Evolutionary conservation across 257 asterid species (phyloP).

Genomic region (Forsythia viridissima): DNA sequence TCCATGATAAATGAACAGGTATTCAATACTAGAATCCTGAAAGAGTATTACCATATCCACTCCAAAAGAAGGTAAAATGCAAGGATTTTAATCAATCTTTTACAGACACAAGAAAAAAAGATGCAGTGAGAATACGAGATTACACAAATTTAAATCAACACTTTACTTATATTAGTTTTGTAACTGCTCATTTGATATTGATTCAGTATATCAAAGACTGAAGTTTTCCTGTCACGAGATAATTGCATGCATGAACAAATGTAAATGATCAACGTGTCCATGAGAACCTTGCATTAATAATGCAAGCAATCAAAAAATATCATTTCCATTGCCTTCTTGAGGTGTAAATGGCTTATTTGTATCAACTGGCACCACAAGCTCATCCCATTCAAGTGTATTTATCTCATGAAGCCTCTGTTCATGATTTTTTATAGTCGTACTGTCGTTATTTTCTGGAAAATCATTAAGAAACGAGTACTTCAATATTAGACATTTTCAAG

Average conservation of each 20-base stretch:
- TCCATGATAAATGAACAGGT: background rate
- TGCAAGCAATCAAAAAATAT: background rate
- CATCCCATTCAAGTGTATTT: conserved; percentile 98
- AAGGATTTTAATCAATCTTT: background rate
- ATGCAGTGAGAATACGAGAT: background rate
- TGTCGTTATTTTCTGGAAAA: conserved; percentile 54
- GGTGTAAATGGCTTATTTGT: conserved; percentile 46
- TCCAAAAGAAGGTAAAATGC: background rate
- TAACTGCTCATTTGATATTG: conserved; percentile 43
- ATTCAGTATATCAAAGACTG: conserved; percentile 47
- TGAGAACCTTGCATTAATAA: conserved; percentile 2
- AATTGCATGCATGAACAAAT: conserved; percentile 20
- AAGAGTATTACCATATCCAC: background rate
- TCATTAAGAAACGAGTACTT: conserved; percentile 23
- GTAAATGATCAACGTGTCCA: conserved; percentile 4
- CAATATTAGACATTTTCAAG: conserved; percentile 21
- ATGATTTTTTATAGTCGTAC: conserved; percentile 50
- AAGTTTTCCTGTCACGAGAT: conserved; percentile 47
- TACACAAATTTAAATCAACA: background rate
- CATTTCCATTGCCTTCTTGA: conserved; percentile 53
- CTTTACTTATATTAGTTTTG: conserved; percentile 50
- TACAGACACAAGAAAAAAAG: conserved; percentile 12
- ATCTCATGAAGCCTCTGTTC: conserved; percentile 80
- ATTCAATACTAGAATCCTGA: background rate
- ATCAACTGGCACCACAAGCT: conserved; percentile 73